phyloP scores from a whole-genome alignment of 345 rosid genomes.

The Citrus reticulata region DNA sequence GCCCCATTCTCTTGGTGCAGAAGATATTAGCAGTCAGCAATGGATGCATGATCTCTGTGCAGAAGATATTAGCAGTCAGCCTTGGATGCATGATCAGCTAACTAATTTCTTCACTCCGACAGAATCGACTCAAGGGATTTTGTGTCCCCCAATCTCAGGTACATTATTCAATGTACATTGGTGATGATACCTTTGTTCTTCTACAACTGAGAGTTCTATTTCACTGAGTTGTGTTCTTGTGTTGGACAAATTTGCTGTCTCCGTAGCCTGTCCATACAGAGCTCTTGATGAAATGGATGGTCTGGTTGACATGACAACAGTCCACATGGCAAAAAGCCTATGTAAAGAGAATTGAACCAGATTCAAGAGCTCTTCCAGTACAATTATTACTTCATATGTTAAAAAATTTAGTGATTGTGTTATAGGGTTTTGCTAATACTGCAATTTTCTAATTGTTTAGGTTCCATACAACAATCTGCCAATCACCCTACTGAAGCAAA shows the following conservation, averaged over 20 bases:
- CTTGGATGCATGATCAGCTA: slow-evolving; percentile 42
- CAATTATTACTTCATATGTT: slow-evolving; percentile 31
- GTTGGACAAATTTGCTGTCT: slow-evolving; percentile 41
- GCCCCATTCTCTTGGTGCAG: slow-evolving; percentile 14
- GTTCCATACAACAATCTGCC: slow-evolving; percentile 22
- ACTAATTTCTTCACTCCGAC: slow-evolving; percentile 10
- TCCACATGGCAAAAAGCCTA: slow-evolving; percentile 34
- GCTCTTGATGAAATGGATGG: slow-evolving; percentile 47
- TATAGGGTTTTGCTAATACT: slow-evolving; percentile 14
- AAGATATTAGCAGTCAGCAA: slow-evolving; percentile 26
- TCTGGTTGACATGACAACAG: slow-evolving; percentile 34
- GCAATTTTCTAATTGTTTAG: slow-evolving; percentile 37
- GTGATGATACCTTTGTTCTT: slow-evolving; percentile 1
- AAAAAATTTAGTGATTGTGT: neutral
- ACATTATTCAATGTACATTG: slow-evolving; percentile 16
- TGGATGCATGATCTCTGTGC: slow-evolving; percentile 36
- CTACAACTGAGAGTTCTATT: slow-evolving; percentile 18
- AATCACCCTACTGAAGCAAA: slow-evolving; percentile 14
- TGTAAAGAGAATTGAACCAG: slow-evolving; percentile 38
- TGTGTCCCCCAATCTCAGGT: slow-evolving; percentile 41
- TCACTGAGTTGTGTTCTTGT: slow-evolving; percentile 24
- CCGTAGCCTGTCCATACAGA: slow-evolving; percentile 36
- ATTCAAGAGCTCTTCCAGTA: slow-evolving; percentile 43
- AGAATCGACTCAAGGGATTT: slow-evolving; percentile 21
- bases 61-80: slow-evolving; percentile 13